Evolutionary conservation across 2,329 filamentous ascomycete genomes (phyloP), one percentile per base, ranked within the genome.

Genomic region (Myrmaecium sp.): DNA sequence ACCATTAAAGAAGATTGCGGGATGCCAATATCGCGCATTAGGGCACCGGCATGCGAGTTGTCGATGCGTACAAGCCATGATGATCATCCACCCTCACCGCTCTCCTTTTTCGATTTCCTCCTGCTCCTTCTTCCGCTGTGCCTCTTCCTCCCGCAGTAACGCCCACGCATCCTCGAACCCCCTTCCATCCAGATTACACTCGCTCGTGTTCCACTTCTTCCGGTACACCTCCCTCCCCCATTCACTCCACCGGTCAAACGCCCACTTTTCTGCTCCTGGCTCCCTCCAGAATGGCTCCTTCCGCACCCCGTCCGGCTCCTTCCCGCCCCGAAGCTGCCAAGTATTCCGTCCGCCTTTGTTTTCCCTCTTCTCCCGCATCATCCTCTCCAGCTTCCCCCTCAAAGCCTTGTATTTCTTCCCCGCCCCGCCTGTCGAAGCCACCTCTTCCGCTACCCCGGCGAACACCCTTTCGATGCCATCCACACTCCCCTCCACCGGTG

Each of bases 171-270:
- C 31, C 18, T 17, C 21, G 23, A 35, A 11, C 20, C 27, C 30
- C 17, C 21, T 23, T 6, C 18, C 24, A 1, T 12, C 12, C n/a
- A 32, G 14, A n/a, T 24, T 22, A 11, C 33, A 35, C 10, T 34
- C 28, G 14, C 31, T 10, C 6, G 33, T 33, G 10, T 31, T 31
- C 33, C 33, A 35, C 16, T 35, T 35, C 27, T 32, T 31, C 9
- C 30, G 28, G 21, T 35, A 35, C 23, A 33, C 13, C 11, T 26
- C 22, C 9, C 33, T 26, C 6, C 33, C 33, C 17, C 28, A 31
- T 17, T 26, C 31, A 4, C 31, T 31, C 26, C 20, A 29, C 15
- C 27, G 27, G 31, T 31, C 33, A 31, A 31, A 35, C 14, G 26
- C 24, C 11, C 17, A 12, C 27, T 35, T 31, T 16, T 33, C 33